Conservation (phyloP, 2,329 filamentous ascomycete species). For the Ascochyta koolunga region DNA sequence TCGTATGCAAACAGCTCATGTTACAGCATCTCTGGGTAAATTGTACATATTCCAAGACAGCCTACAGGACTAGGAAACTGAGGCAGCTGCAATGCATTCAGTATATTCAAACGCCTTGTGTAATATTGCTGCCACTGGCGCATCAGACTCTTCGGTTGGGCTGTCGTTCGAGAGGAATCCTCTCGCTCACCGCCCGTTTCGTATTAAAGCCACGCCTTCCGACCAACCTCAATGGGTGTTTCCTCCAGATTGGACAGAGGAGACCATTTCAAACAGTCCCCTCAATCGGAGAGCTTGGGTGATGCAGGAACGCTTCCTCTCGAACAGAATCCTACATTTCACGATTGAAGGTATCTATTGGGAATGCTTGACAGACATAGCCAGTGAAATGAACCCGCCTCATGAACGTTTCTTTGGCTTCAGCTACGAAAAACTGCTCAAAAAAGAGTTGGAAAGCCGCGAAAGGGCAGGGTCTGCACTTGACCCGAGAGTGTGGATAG, state of each 20-base stretch:
- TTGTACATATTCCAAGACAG: constrained; percentile 17
- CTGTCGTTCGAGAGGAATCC: background rate
- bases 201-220: background rate
- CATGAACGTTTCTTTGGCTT: too few relatives aligned
- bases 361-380: constrained; percentile 17
- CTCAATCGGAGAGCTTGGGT: constrained; percentile 19
- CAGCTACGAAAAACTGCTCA: background rate
- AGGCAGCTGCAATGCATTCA: constrained; percentile 3
- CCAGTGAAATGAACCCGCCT: too few relatives aligned
- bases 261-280: background rate
- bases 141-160: background rate
- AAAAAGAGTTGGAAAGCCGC: background rate
- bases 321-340: constrained; percentile 19
- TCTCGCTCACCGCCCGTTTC: background rate
- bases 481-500: too few relatives aligned
- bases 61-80: constrained; percentile 2
- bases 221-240: background rate
- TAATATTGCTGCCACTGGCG: constrained; percentile 10
- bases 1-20: background rate
- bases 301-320: constrained; percentile 19
- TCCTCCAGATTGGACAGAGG: background rate
- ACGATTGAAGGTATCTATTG: constrained; percentile 13
- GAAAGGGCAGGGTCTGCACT: too few relatives aligned
- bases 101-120: constrained; percentile 1
- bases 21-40: constrained; percentile 13